Percentiles rank a stretch among this genome's conserved stretches.
phyloP scores from a whole-genome alignment of 1,139 yeast genomes.

The Ashbya aceris region DNA sequence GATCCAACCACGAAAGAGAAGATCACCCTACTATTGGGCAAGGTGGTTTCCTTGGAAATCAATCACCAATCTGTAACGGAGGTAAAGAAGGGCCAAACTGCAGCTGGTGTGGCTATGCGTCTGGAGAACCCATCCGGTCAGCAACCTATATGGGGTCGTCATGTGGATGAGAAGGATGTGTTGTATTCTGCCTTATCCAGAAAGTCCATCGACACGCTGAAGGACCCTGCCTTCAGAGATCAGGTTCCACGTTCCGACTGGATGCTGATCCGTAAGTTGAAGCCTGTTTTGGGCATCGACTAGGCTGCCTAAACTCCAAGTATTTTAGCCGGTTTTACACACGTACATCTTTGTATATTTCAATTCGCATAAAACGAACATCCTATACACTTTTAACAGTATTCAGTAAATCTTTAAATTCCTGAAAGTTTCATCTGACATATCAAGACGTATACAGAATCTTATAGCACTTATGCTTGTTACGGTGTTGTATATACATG shows the following conservation, averaged over 20 bases:
- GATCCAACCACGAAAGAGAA: conserved; percentile 81
- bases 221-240: conserved; percentile 95
- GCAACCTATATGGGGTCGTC: conserved; percentile 99
- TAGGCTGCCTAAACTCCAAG: conserved; percentile 6
- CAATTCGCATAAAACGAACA: no score
- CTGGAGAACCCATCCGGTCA: conserved; percentile 85
- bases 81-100: conserved; percentile 90
- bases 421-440: no score
- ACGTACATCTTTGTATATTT: background rate
- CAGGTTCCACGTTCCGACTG: conserved; percentile 92
- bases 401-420: no score
- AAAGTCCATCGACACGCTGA: conserved; percentile 89
- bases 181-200: conserved; percentile 82
- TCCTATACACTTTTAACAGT: no score
- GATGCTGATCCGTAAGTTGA: conserved; percentile 81
- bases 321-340: background rate
- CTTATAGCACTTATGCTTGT: no score
- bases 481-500: no score
- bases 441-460: no score
- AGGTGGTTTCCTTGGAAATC: conserved; percentile 81
- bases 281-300: conserved; percentile 59
- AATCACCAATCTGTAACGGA: conserved; percentile 75
- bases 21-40: conserved; percentile 68
- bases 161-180: conserved; percentile 85
- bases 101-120: conserved; percentile 98